A percentile compares a stretch with the other conserved stretches of the same genome.
Conservation (phyloP, 805 yeast species). For the Ascoidea asiatica region DNA sequence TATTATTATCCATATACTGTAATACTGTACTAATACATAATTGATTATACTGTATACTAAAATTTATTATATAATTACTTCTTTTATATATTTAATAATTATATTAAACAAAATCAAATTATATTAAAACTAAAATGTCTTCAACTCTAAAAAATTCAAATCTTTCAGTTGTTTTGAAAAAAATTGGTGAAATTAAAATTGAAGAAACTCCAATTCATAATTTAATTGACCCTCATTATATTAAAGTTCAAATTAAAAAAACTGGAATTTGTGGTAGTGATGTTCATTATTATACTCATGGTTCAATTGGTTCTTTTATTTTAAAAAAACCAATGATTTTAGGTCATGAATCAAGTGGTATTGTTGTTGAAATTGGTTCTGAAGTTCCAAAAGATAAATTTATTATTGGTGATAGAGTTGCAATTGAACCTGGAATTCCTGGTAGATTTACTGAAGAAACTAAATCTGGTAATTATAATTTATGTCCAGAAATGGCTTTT, state of each 20-base stretch:
- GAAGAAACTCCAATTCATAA: constrained; percentile 60
- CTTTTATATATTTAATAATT: too few species aligned
- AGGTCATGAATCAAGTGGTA: constrained; percentile 82
- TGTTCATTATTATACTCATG: constrained; percentile 71
- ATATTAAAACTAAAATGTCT: too few species aligned
- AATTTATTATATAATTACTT: too few species aligned
- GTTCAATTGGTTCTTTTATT: constrained; percentile 64
- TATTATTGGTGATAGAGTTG: constrained; percentile 68
- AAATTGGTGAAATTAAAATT: constrained; percentile 46
- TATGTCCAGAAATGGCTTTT: constrained; percentile 77
- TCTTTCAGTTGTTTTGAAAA: constrained; percentile 44
- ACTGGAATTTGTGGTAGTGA: constrained; percentile 88
- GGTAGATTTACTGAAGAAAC: constrained; percentile 63
- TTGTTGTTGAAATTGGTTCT: constrained; percentile 56
- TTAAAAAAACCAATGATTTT: constrained; percentile 71
- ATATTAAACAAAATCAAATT: too few species aligned
- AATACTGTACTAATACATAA: too few species aligned
- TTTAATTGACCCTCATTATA: constrained; percentile 49
- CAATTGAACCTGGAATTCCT: constrained; percentile 86
- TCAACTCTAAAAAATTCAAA: constrained; percentile 1
- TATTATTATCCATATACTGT: too few species aligned
- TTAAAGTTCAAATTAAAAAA: constrained; percentile 60
- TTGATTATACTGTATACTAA: too few species aligned
- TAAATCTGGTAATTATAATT: constrained; percentile 67
- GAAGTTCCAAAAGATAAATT: constrained; percentile 43